These are phyloP conservation scores for Arthrinium phaeospermum DNA, from an alignment of 2,329 filamentous ascomycete species.

Conservation along the genomic window DNA sequence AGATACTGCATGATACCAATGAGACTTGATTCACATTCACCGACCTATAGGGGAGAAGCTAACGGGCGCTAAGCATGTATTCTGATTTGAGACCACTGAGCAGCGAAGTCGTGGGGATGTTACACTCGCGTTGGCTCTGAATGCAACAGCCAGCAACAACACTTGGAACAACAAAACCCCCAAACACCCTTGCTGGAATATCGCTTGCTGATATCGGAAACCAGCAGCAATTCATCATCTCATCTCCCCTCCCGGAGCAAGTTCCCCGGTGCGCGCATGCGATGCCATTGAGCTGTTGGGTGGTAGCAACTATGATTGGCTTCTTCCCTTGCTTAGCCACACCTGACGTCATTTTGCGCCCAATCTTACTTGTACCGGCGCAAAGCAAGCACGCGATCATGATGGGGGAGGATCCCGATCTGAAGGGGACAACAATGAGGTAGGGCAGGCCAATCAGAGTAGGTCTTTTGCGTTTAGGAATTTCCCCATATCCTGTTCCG, in stretches of 20 bases:
- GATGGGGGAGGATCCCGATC: background rate
- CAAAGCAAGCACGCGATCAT: background rate
- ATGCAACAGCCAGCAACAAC: no score
- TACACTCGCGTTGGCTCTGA: no score
- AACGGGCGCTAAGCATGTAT: no score
- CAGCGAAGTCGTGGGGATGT: no score
- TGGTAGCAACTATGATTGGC: background rate
- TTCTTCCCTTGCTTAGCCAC: background rate
- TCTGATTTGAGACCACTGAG: no score
- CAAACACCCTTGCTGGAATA: no score
- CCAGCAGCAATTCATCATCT: background rate
- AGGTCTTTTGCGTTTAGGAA: background rate
- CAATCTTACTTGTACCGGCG: background rate
- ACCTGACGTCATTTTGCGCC: conserved; percentile 8
- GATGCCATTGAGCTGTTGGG: background rate
- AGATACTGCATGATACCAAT: conserved; percentile 11
- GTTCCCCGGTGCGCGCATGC: background rate
- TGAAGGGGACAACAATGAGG: background rate
- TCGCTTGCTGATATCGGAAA: no score
- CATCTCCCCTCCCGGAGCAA: background rate
- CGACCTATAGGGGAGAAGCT: background rate
- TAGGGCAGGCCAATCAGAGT: background rate
- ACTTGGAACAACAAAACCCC: no score
- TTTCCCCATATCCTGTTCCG: background rate
- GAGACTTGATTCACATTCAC: background rate